Evolutionary conservation across 768 basidiomycete species (phyloP).

Genomic region (Boletus speciosus): DNA sequence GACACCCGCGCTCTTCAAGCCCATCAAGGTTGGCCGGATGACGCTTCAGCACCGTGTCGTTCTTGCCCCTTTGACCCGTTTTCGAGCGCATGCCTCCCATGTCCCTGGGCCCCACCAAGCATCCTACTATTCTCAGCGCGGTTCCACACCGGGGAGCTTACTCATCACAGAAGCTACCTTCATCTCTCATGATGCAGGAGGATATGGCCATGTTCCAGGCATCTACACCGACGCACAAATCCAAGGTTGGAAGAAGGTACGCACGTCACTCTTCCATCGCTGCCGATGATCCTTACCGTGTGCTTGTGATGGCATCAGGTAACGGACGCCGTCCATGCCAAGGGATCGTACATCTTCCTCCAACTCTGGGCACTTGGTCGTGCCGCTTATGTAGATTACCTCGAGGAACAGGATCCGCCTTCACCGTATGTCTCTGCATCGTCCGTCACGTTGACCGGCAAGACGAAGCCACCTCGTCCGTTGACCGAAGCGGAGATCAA

Average conservation of each 20-base stretch:
- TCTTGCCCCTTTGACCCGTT: conserved; percentile 51
- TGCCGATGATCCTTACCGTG: not conserved
- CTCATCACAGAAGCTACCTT: conserved; percentile 57
- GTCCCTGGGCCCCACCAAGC: conserved; percentile 37
- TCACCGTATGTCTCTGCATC: conserved; percentile 36
- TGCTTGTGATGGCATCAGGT: conserved; percentile 35
- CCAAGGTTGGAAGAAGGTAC: conserved; percentile 45
- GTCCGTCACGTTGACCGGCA: conserved; percentile 20
- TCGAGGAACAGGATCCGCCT: conserved; percentile 30
- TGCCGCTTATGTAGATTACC: conserved; percentile 31
- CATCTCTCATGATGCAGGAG: conserved; percentile 48
- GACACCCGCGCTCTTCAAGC: conserved; percentile 39
- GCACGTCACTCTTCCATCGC: not conserved
- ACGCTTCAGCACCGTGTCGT: conserved; percentile 49
- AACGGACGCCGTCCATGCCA: conserved; percentile 53
- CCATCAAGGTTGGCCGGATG: conserved; percentile 42
- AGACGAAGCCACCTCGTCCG: conserved; percentile 15
- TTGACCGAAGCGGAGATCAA: conserved; percentile 32
- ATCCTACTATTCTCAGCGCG: conserved; percentile 51
- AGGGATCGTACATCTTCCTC: conserved; percentile 44
- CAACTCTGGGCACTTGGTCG: conserved; percentile 62
- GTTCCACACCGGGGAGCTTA: conserved; percentile 46
- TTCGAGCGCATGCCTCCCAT: conserved; percentile 34
- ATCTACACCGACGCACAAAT: conserved; percentile 63
- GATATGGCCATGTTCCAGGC: conserved; percentile 51